phyloP scores from a whole-genome alignment of 2,329 filamentous ascomycete species.

The Aspergillus fischeri region DNA sequence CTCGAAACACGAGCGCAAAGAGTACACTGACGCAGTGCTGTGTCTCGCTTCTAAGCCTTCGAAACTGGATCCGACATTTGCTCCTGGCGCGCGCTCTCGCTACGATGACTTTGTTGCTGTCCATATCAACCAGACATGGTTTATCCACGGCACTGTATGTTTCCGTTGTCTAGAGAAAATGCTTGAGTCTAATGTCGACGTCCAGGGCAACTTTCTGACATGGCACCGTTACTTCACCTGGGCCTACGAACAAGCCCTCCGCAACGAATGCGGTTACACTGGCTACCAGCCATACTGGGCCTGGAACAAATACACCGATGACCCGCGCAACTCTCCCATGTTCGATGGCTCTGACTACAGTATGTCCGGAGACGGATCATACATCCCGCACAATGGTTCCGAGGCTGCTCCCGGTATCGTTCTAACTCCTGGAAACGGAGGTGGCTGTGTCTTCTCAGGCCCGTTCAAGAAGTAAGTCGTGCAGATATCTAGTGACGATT shows the following conservation, averaged over 20 bases:
- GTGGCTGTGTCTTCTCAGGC: constrained; percentile 30
- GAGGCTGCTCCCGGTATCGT: constrained; percentile 34
- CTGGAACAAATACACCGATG: constrained; percentile 31
- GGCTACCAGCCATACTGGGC: constrained; percentile 44
- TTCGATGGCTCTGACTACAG: constrained; percentile 38
- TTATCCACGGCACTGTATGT: constrained; percentile 39
- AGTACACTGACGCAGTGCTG: constrained; percentile 45
- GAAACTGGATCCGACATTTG: constrained; percentile 19
- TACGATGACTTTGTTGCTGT: constrained; percentile 51
- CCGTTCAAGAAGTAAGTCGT: constrained; percentile 31
- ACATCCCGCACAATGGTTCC: constrained; percentile 17
- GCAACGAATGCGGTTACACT: constrained; percentile 43
- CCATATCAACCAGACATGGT: constrained; percentile 47
- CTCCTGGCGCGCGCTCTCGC: constrained; percentile 43
- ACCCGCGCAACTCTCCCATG: constrained; percentile 27
- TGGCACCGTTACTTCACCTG: constrained; percentile 45
- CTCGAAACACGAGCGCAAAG: not conserved
- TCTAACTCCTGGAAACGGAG: constrained; percentile 34
- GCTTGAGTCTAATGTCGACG: not conserved
- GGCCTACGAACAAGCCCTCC: constrained; percentile 42
- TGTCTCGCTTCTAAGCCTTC: not conserved
- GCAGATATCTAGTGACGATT: not conserved
- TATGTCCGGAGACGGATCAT: constrained; percentile 44
- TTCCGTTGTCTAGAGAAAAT: not conserved
- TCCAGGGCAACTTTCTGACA: constrained; percentile 33